phyloP scores from a whole-genome alignment of 192 early-diverging fungal species.

The Pecoramyces ruminantium region DNA sequence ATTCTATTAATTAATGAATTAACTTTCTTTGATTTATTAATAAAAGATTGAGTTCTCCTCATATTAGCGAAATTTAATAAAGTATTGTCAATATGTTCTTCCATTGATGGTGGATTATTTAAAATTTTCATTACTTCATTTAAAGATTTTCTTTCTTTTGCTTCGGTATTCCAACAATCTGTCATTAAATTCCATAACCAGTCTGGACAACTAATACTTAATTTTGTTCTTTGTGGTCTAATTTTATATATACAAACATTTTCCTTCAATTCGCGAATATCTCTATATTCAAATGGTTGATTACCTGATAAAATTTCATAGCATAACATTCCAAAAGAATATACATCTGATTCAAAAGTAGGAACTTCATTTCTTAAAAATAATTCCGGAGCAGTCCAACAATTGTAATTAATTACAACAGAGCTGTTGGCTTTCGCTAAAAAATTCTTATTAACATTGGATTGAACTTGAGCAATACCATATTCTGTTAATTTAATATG shows the following conservation, averaged over 20 bases:
- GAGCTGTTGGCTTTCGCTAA: neutral
- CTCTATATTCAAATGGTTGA: neutral
- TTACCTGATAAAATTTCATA: neutral
- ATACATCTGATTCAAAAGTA: neutral
- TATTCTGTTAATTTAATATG: neutral
- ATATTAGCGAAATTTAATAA: neutral
- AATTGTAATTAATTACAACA: neutral
- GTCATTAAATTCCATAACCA: neutral
- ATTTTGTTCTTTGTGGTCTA: neutral
- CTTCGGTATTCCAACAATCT: neutral
- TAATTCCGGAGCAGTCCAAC: neutral
- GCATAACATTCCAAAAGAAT: neutral
- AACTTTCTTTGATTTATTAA: neutral
- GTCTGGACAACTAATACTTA: neutral
- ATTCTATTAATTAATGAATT: neutral
- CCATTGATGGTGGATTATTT: neutral
- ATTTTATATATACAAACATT: neutral
- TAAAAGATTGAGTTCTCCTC: neutral
- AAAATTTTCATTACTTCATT: neutral
- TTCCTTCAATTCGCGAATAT: neutral
- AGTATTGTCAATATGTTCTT: neutral
- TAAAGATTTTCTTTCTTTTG: neutral
- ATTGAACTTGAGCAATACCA: neutral
- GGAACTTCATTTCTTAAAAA: neutral
- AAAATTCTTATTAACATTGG: neutral